Percentiles rank a stretch among this genome's conserved stretches.
These are phyloP conservation scores for Agrocybe chaxingu DNA, from an alignment of 768 basidiomycete genomes.

Conservation along the genomic window DNA sequence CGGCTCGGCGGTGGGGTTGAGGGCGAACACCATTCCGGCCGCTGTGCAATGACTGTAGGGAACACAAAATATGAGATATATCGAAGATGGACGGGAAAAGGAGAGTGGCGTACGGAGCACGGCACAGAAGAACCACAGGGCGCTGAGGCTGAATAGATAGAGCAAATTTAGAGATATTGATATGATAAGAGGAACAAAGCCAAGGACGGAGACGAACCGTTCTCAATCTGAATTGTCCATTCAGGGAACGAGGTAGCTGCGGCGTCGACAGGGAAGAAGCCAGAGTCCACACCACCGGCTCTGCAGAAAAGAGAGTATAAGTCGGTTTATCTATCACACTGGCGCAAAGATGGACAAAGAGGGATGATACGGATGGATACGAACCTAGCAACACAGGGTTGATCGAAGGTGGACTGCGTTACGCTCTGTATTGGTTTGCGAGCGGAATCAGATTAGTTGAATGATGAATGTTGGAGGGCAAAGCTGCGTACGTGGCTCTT, in stretches of 20 bases:
- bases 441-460: slow-evolving; percentile 1
- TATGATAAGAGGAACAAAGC: not conserved
- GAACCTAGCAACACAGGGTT: slow-evolving; percentile 31
- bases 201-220: slow-evolving; percentile 16
- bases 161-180: not conserved
- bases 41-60: slow-evolving; percentile 35
- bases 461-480: not conserved
- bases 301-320: slow-evolving; percentile 7
- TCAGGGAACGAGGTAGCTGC: slow-evolving; percentile 31
- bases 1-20: slow-evolving; percentile 47
- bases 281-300: slow-evolving; percentile 39
- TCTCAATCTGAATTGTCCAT: slow-evolving; percentile 32
- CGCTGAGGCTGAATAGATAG: slow-evolving; percentile 21
- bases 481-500: slow-evolving; percentile 33
- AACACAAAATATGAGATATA: not conserved
- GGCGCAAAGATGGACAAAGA: not conserved
- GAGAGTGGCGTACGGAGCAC: slow-evolving; percentile 23
- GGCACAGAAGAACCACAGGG: slow-evolving; percentile 59
- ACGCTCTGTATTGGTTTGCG: slow-evolving; percentile 24
- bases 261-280: slow-evolving; percentile 36
- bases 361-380: slow-evolving; percentile 2
- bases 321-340: not conserved
- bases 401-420: slow-evolving; percentile 37
- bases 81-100: not conserved
- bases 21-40: slow-evolving; percentile 52